Percentiles rank a stretch among this genome's conserved stretches.
Evolutionary conservation across 306 rosid genomes (phyloP).

Genomic region (Abrus pulchellus): DNA sequence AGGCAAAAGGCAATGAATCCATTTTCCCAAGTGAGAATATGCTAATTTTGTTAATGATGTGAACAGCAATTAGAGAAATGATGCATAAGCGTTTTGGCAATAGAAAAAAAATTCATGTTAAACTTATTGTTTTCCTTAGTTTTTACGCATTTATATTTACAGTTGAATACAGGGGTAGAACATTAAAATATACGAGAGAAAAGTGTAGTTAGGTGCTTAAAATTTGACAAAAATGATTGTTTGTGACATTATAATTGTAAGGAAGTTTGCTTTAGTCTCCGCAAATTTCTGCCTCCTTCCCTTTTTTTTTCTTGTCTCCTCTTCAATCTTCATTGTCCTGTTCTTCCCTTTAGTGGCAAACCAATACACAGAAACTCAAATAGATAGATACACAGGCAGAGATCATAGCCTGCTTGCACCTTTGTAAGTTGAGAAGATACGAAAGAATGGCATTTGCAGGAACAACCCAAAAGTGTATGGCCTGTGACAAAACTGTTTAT

Average conservation of each 20-base stretch:
- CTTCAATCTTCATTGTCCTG: constrained; percentile 39
- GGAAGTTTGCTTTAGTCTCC: constrained; percentile 58
- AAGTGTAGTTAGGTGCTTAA: constrained; percentile 68
- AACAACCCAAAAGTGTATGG: constrained; percentile 99
- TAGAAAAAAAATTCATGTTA: constrained; percentile 13
- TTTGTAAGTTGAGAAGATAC: constrained; percentile 37
- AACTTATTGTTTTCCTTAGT: constrained; percentile 33
- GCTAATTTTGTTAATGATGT: constrained; percentile 11
- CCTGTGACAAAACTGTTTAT: constrained; percentile 96
- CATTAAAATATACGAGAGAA: constrained; percentile 39
- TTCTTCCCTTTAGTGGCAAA: constrained; percentile 38
- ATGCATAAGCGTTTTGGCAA: background rate
- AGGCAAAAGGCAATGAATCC: constrained; percentile 9
- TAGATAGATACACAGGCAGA: constrained; percentile 1
- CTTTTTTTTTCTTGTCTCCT: constrained; percentile 47
- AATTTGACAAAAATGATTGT: constrained; percentile 72
- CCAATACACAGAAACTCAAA: constrained; percentile 15
- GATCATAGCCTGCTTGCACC: constrained; percentile 33
- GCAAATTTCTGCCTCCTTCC: constrained; percentile 58
- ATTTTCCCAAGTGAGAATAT: background rate
- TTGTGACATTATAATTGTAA: constrained; percentile 60
- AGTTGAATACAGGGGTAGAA: constrained; percentile 6
- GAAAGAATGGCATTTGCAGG: constrained; percentile 94
- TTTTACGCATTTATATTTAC: constrained; percentile 48
- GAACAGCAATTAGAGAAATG: constrained; percentile 24